Evolutionary conservation across 1,284 basidiomycete species (phyloP), one percentile per base, ranked within the genome.

Genomic region (Fistulinella staudtii): DNA sequence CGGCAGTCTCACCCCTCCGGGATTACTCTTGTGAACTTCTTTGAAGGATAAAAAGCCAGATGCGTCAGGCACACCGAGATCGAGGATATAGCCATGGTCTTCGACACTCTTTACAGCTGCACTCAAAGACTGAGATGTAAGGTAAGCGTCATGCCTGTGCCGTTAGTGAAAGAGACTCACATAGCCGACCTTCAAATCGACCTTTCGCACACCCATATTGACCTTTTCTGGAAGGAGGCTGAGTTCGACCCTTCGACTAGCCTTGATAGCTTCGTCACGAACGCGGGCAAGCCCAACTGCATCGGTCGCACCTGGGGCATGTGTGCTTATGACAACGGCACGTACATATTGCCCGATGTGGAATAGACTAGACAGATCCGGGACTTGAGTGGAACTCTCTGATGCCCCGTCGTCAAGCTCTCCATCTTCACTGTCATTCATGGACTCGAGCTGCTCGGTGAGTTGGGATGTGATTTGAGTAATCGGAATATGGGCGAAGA

Each of bases 401-500:
- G 66, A 68, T 41, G 69, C 68, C 18, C 75, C 72, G 2, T 72
- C 74, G 13, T 77, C 71, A 2, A 72, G 71, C 1, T 70, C 72
- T 36, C 57, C 65, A 14, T 73, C 72, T 8, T 69, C 63, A 27
- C 67, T 66, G 33, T 73, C 71, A 18, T 81, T 77, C 55, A 79
- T 73, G 27, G 71, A 71, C 54, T 86, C 87, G 22, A 91, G 74
- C 14, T 79, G 72, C 20, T 72, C 57, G 3, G 94, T 98, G 50
- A 95, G 78, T 54, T 89, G 82, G 13, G 78, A 69, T n/a, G 93
- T 93, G 49, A 99, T 80, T 65, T 94, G 85, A 25, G 94, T 98
- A 56, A 99, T 93, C 9, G 96, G 95, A 21, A 99, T 77, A 67
- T 99, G 94, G 4, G 82, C 96, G 52, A 93, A 80, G 33, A 99